A percentile compares a stretch with the other conserved stretches of the same genome.
These are phyloP conservation scores for Cruciata laevipes DNA, from an alignment of 257 asterid genomes.

Conservation along the genomic window DNA sequence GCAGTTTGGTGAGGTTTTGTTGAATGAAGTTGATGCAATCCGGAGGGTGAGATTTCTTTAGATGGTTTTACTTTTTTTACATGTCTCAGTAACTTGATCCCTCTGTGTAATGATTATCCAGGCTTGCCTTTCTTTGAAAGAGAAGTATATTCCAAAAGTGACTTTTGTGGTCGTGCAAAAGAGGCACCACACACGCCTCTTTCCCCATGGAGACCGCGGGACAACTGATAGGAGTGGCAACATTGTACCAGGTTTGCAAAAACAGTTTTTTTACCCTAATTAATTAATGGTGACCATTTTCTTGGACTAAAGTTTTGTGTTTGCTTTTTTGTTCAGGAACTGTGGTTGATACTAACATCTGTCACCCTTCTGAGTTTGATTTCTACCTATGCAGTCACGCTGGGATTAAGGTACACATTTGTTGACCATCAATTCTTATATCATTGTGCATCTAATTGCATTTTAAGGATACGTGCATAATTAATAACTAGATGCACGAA, in stretches of 20 bases:
- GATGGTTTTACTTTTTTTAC: no score
- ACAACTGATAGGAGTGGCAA: constrained; percentile 74
- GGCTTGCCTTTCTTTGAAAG: constrained; percentile 63
- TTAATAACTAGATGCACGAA: no score
- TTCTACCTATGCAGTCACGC: constrained; percentile 83
- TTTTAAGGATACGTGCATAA: no score
- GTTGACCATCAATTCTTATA: no score
- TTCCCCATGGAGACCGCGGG: constrained; percentile 44
- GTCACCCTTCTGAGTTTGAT: constrained; percentile 76
- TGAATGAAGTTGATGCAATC: constrained; percentile 55
- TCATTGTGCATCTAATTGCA: no score
- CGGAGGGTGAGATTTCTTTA: constrained; percentile 37
- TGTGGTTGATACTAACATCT: constrained; percentile 63
- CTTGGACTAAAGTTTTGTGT: background rate
- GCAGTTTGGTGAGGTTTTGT: constrained; percentile 63
- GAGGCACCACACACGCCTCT: constrained; percentile 89
- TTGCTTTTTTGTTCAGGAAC: constrained; percentile 43
- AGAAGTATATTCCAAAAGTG: constrained; percentile 39
- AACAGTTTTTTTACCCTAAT: background rate
- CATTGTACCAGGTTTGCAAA: constrained; percentile 57
- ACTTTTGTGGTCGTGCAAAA: constrained; percentile 90
- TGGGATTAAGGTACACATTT: constrained; percentile 55
- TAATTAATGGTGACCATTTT: background rate
- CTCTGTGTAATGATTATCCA: constrained; percentile 11
- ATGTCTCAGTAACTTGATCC: no score